Percentiles rank a stretch among this genome's conserved stretches.
Evolutionary conservation across 495 filamentous ascomycete species (phyloP).

Genomic region (Ascodesmis nigricans): DNA sequence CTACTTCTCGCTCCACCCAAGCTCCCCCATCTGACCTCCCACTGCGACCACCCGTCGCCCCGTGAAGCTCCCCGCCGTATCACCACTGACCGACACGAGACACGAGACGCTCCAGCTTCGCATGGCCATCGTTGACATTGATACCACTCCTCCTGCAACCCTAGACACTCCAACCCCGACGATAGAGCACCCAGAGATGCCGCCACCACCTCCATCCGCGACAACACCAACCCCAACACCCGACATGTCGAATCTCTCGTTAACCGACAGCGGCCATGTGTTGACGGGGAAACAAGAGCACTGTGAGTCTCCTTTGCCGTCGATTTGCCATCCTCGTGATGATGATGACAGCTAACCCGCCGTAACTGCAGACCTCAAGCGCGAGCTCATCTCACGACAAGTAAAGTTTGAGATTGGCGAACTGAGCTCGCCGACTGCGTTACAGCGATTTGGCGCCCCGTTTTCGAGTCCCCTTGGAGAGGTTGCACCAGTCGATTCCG

Average conservation of each 20-base stretch:
- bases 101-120: no score
- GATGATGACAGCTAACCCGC: slow-evolving; percentile 10
- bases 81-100: no score
- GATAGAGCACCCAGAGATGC: no score
- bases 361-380: slow-evolving; percentile 61
- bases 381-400: slow-evolving; percentile 79
- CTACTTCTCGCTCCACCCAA: no score
- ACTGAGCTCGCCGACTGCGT: slow-evolving; percentile 77
- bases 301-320: slow-evolving; percentile 33
- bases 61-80: no score
- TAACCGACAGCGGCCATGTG: slow-evolving; percentile 14
- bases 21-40: no score
- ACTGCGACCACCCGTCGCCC: no score
- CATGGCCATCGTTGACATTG: no score
- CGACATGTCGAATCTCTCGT: slow-evolving; percentile 2
- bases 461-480: slow-evolving; percentile 85
- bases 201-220: neutral
- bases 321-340: neutral
- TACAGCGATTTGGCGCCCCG: slow-evolving; percentile 85
- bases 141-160: no score
- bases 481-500: slow-evolving; percentile 78
- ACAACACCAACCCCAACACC: slow-evolving; percentile 5
- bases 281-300: slow-evolving; percentile 96
- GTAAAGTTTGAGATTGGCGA: slow-evolving; percentile 74
- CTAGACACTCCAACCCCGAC: no score